Evolutionary conservation across 495 filamentous ascomycete species (phyloP).

Genomic region (Neurospora cerealis): DNA sequence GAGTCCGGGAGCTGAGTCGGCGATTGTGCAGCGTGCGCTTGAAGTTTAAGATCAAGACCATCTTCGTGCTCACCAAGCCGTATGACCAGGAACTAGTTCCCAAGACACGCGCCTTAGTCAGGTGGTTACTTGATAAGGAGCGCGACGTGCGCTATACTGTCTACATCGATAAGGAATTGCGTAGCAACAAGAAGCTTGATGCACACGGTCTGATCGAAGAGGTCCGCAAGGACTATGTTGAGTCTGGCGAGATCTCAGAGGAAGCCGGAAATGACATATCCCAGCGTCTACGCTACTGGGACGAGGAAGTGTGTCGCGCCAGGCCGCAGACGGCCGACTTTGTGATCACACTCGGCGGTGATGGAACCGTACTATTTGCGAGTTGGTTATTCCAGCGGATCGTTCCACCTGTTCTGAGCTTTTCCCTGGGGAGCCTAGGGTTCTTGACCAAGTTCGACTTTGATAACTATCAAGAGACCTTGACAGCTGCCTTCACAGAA

Average conservation of each 20-base stretch:
- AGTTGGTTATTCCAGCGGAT: constrained; percentile 97
- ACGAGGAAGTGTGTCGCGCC: constrained; percentile 59
- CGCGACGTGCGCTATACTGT: constrained; percentile 62
- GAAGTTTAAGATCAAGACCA: constrained; percentile 66
- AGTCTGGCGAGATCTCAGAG: constrained; percentile 12
- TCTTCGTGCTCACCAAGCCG: constrained; percentile 85
- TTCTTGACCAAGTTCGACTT: constrained; percentile 97
- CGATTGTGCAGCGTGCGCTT: constrained; percentile 68
- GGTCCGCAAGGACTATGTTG: constrained; percentile 20
- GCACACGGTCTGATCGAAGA: constrained; percentile 47
- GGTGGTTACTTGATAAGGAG: constrained; percentile 78
- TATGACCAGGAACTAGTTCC: constrained; percentile 74
- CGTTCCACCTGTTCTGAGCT: constrained; percentile 86
- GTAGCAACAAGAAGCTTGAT: constrained; percentile 62
- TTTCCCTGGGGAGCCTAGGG: constrained; percentile 82
- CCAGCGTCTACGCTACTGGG: constrained; percentile 71
- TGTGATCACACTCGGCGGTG: constrained; percentile 87
- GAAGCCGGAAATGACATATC: constrained; percentile 42
- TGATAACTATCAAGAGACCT: constrained; percentile 55
- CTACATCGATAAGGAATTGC: constrained; percentile 67
- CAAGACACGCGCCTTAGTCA: constrained; percentile 64
- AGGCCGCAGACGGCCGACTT: constrained; percentile 88
- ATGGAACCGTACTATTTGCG: constrained; percentile 91
- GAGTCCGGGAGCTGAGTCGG: constrained; percentile 82
- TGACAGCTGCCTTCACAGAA: constrained; percentile 64